Evolutionary conservation across 352 stramenopile genomes (phyloP), one percentile per base, ranked within the genome.

Genomic region (Globisporangium nunn): DNA sequence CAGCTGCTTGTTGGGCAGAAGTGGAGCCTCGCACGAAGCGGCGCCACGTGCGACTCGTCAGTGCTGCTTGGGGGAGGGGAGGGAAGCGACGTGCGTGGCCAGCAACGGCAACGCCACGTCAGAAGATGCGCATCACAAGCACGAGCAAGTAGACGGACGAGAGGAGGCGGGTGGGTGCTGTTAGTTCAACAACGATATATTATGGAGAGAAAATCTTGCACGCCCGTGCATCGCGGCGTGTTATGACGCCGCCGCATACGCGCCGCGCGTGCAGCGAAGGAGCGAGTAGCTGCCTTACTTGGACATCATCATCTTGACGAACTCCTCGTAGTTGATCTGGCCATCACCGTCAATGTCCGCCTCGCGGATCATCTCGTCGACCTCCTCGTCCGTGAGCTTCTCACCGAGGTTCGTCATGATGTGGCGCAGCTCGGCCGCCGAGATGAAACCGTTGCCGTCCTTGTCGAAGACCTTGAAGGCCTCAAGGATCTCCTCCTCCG

Each of bases 291-390:
- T 23, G 23, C 23, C 61, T 93, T 96, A 96, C 85, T 96, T 96
- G 72, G 86, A 95, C 91, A 99, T 98, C 96, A 99, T 99, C 94
- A 98, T 98, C 89, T 98, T 98, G 67, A 99, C 95, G 74, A 99
- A 99, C 76, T 99, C 96, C 81, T 99, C 96, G 87, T 98, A 98
- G 89, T 98, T 99, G 84, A 99, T 98, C 85, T 99, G 96, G 64
- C 96, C 96, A 78, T 98, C 96, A 50, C 96, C 96, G 77, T 99
- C 96, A 61, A 98, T 98, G 74, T 99, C 96, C 52, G 96, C 96
- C 72, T 99, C 96, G 71, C 95, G 92, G 78, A 99, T 98, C 96
- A 99, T 98, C 79, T 99, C 96, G 81, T 99, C 96, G 58, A 98
- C 95, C 72, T 99, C 96, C 68, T 98, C 95, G 72, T 98, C 96